A percentile compares a stretch with the other conserved stretches of the same genome.
Evolutionary conservation across 345 rosid genomes (phyloP).

Genomic region (Gossypium stocksii): DNA sequence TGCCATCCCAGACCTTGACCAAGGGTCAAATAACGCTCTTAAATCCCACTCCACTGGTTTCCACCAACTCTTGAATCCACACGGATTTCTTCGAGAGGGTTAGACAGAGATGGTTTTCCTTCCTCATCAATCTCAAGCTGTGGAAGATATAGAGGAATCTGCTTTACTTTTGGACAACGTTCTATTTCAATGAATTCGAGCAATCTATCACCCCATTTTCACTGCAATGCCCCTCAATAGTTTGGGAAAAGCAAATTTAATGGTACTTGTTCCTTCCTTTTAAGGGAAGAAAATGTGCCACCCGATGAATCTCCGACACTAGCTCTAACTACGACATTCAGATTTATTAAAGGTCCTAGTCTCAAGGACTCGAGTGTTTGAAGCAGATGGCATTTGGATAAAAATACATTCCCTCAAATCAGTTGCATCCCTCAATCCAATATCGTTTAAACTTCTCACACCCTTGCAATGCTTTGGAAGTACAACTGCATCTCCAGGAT

Average conservation of each 20-base stretch:
- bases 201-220: neutral
- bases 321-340: neutral
- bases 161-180: slow-evolving; percentile 5
- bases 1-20: neutral
- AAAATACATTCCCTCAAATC: neutral
- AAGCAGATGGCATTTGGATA: neutral
- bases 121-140: neutral
- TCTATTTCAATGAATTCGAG: neutral
- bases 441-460: neutral
- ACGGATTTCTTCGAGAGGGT: neutral
- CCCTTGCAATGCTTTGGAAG: neutral
- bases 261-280: neutral
- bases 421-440: neutral
- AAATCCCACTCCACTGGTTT: neutral
- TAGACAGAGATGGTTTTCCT: neutral
- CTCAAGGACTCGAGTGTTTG: neutral
- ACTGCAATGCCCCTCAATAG: slow-evolving; percentile 19
- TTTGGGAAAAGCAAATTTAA: neutral
- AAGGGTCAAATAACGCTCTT: neutral
- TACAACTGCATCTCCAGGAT: neutral
- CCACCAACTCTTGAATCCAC: neutral
- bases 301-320: neutral
- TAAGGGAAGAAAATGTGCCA: neutral
- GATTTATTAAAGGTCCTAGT: fast-evolving
- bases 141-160: slow-evolving; percentile 16